Evolutionary conservation across 1,284 basidiomycete genomes (phyloP), one percentile per base, ranked within the genome.

Genomic region (Takashimella tepidaria): DNA sequence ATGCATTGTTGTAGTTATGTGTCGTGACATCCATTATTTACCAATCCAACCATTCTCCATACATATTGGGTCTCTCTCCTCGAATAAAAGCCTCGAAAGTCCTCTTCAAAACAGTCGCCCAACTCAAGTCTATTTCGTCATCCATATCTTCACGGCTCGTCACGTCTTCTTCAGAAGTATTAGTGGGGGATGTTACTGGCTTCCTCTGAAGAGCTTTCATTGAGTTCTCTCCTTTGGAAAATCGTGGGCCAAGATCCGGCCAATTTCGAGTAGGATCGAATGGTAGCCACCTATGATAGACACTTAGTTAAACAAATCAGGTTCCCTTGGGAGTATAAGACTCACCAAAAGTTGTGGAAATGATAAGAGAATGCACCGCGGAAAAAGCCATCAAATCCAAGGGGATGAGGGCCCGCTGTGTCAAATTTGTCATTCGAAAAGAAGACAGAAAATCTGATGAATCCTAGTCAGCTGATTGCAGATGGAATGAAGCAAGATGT

Each of bases 21-120:
- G n/a, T 43, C 42, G 8, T n/a, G 42, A 19, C 46, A 48, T 25
- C 26, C 13, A 5, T 11, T 26, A 3, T 19, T 24, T 54, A 61
- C 77, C 78, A 78, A 47, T 70, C 59, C 47, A 79, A 60, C 76
- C 86, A 90, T 74, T 92, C 89, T 50, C 89, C 90, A 66, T 92
- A 95, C 86, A 92, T 88, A 72, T 92, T 93, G 13, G 91, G 89
- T 58, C 81, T 77, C 76, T 95, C 92, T 19, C 86, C 88, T 44
- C 92, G 82, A 53, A 95, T 69, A 73, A 88, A 95, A 25, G 84
- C 81, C 76, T 96, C 92, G 67, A 93, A 95, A 44, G 89, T 92
- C 66, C 92, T 80, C 78, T 96, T 96, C 58, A 95, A 73, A 27
- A 93, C 89, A 5, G 90, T 87, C 22, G 87, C 81, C 92, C 92